Base-by-base conservation (phyloP, 106 monocot genomes). In the Allium cepa region DNA sequence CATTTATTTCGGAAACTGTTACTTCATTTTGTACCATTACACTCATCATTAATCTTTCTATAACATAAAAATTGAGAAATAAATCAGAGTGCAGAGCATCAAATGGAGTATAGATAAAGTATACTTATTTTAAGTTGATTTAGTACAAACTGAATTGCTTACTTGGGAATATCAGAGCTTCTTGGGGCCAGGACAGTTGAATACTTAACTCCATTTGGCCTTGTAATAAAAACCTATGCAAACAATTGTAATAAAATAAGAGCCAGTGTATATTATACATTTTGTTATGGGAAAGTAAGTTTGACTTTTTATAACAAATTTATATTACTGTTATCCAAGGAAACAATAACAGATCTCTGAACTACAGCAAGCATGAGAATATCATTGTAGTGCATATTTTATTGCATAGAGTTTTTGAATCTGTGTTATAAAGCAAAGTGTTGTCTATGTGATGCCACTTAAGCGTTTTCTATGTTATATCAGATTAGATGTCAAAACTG, bases 201-300 rank as follows among this genome's bases (percentile, higher is more conserved):
- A 58, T 76, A 78, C 56, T 67, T 88, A 69, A 76, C 79, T n/a
- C 91, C 91, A 78, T 83, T 57, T 14, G 78, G 63, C 12, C 91
- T 87, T 70, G 81, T 86, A 82, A 91, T 18, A 72, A 96, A 96
- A 62, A 77, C 91, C 91, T 96, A 45, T 12, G 13, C 4, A 64
- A 49, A 12, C 3, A 8, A 55, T 55, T 55, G 13, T 55, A 55
- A 3, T 55, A 55, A 55, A 55, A 55, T 55, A 55, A 15, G 13
- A 55, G 36, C 36, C 36, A 36, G 5, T 36, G 36, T 36, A 36
- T 36, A 36, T 5, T 36, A 36, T 36, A 36, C 36, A 36, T 2
- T 5, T 36, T 36, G 36, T 36, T 36, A 36, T 36, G 36, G 36
- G 36, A 36, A 36, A 36, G 5, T 36, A n/a, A n/a, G n/a, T 36